Evolutionary conservation across 352 stramenopile genomes (phyloP).

Genomic region (Pythium brassicae): DNA sequence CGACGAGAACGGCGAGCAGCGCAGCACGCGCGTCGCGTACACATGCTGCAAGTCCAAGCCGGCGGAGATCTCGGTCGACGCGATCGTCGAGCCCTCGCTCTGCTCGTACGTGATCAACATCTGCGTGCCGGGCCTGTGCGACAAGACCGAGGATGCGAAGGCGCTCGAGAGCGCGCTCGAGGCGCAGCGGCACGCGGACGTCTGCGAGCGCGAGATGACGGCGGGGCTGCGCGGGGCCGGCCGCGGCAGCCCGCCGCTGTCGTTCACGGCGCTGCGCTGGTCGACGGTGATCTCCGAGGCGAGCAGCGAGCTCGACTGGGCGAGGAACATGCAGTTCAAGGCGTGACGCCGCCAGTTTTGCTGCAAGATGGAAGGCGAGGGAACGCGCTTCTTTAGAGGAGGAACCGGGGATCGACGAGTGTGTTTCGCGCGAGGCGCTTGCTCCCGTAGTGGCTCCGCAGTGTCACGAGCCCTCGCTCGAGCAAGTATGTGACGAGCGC

Average conservation of each 20-base stretch:
- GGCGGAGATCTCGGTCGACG: conserved; percentile 47
- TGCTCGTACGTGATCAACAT: conserved; percentile 79
- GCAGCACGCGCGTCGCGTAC: conserved; percentile 71
- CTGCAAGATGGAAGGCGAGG: neutral
- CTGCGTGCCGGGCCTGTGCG: conserved; percentile 75
- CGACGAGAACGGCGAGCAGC: conserved; percentile 76
- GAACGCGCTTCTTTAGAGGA: conserved; percentile 40
- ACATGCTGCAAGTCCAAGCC: conserved; percentile 71
- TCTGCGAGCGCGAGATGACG: conserved; percentile 42
- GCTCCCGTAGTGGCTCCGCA: conserved; percentile 35
- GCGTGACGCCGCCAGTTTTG: conserved; percentile 19
- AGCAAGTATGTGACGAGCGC: conserved; percentile 61
- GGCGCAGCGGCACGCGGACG: conserved; percentile 32
- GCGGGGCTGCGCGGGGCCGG: neutral
- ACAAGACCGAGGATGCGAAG: conserved; percentile 19
- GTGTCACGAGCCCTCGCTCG: conserved; percentile 28
- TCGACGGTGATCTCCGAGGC: conserved; percentile 78
- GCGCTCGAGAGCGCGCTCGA: conserved; percentile 14
- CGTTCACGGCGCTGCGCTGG: conserved; percentile 74
- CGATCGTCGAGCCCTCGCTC: conserved; percentile 75
- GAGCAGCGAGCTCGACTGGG: conserved; percentile 83
- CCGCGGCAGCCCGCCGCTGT: conserved; percentile 19
- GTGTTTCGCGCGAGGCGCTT: conserved; percentile 49
- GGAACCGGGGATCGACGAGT: conserved; percentile 62
- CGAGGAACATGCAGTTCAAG: conserved; percentile 61